A percentile compares a stretch with the other conserved stretches of the same genome.
These are phyloP conservation scores for Fusarium drepaniforme DNA, from an alignment of 2,329 filamentous ascomycete genomes.

Conservation along the genomic window DNA sequence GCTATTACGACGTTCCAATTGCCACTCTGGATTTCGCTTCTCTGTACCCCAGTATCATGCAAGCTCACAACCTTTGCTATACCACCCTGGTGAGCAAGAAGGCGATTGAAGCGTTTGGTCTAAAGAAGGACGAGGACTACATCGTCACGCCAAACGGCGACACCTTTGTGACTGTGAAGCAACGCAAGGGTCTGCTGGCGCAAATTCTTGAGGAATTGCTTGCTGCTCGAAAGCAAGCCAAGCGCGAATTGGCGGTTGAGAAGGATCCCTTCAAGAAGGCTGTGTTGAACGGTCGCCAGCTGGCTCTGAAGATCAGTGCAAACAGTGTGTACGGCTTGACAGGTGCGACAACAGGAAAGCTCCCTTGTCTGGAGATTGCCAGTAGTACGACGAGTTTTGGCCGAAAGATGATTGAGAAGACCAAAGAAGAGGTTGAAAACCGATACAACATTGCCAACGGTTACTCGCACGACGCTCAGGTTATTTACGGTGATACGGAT, in stretches of 20 bases:
- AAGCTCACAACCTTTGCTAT: constrained; percentile 98
- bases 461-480: constrained; percentile 92
- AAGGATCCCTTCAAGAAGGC: constrained; percentile 98
- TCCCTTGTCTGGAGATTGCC: constrained; percentile 94
- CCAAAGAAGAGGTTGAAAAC: constrained; percentile 93
- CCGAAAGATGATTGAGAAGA: constrained; percentile 98
- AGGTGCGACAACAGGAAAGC: constrained; percentile 93
- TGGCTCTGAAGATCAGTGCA: constrained; percentile 95
- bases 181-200: constrained; percentile 90
- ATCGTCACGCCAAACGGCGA: constrained; percentile 96
- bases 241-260: constrained; percentile 87
- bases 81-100: constrained; percentile 85
- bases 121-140: constrained; percentile 94
- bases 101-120: constrained; percentile 78
- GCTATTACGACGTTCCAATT: constrained; percentile 94
- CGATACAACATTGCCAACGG: constrained; percentile 94
- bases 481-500: constrained; percentile 99
- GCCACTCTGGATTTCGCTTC: constrained; percentile 99
- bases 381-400: constrained; percentile 98
- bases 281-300: constrained; percentile 94
- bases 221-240: constrained; percentile 92
- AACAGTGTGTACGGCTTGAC: constrained; percentile 99
- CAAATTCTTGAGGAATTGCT: constrained; percentile 97
- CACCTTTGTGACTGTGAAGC: constrained; percentile 88
- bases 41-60: constrained; percentile 98